These are phyloP conservation scores for Colletotrichum sp. DNA, from an alignment of 2,329 filamentous ascomycete genomes.

Conservation along the genomic window DNA sequence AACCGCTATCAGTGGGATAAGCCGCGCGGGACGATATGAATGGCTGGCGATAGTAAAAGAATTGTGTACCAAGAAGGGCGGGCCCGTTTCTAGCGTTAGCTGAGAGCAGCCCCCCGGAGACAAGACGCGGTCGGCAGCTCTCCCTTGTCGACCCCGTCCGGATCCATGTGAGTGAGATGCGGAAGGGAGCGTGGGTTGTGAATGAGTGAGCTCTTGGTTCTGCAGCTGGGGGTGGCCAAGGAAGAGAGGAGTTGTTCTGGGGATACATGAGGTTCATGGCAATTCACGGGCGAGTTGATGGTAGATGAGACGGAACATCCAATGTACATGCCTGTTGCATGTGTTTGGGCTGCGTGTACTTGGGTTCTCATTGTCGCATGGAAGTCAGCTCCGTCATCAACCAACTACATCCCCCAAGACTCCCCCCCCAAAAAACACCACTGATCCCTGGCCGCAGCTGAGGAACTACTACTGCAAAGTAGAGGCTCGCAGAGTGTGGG, in stretches of 20 bases:
- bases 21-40: slow-evolving; percentile 8
- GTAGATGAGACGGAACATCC: neutral
- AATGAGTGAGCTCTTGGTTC: neutral
- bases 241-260: neutral
- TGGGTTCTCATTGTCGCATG: neutral
- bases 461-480: neutral
- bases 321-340: neutral
- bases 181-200: neutral
- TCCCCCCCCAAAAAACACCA: neutral
- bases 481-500: neutral
- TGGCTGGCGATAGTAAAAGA: slow-evolving; percentile 17
- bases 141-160: neutral
- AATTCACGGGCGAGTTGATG: neutral
- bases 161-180: neutral
- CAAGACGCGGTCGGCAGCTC: neutral
- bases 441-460: neutral
- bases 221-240: neutral
- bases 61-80: neutral
- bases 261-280: neutral
- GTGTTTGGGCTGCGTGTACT: neutral
- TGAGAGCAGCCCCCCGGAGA: neutral
- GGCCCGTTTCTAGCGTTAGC: neutral
- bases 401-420: neutral
- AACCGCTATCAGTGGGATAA: slow-evolving; percentile 19
- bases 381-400: neutral